Evolutionary conservation across 2,329 filamentous ascomycete species (phyloP).

Genomic region (Aspergillus tamarii): DNA sequence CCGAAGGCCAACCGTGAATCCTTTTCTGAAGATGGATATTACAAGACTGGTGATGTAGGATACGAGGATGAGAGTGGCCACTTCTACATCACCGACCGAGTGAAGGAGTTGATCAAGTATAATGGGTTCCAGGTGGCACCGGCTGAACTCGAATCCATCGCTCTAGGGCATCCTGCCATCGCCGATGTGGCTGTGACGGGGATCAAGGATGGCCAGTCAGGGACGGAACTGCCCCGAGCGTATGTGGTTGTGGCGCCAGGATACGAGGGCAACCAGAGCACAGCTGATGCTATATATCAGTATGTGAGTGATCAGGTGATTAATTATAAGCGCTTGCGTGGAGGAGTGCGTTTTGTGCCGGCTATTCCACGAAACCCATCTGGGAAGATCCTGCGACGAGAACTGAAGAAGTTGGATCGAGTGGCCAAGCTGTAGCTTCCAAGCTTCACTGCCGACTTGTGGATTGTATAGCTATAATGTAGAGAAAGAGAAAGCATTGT

Average conservation of each 20-base stretch:
- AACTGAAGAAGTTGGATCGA: constrained; percentile 26
- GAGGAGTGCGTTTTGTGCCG: too few relatives aligned
- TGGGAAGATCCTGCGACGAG: too few relatives aligned
- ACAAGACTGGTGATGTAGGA: constrained; percentile 79
- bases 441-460: constrained; percentile 35
- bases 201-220: constrained; percentile 56
- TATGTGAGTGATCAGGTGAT: too few relatives aligned
- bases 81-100: constrained; percentile 79
- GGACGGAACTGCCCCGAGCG: constrained; percentile 61
- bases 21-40: constrained; percentile 72
- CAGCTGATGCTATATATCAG: too few relatives aligned
- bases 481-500: not conserved
- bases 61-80: constrained; percentile 71
- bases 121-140: constrained; percentile 68
- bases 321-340: too few relatives aligned
- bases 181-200: constrained; percentile 61
- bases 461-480: not conserved
- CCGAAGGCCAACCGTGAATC: constrained; percentile 68
- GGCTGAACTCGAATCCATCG: constrained; percentile 59
- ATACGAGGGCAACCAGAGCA: too few relatives aligned
- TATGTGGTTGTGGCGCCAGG: too few relatives aligned
- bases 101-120: constrained; percentile 61
- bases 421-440: constrained; percentile 57
- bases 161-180: constrained; percentile 46
- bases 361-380: too few relatives aligned